phyloP scores from a whole-genome alignment of 2,329 filamentous ascomycete species.

The Ceratocystis variospora region DNA sequence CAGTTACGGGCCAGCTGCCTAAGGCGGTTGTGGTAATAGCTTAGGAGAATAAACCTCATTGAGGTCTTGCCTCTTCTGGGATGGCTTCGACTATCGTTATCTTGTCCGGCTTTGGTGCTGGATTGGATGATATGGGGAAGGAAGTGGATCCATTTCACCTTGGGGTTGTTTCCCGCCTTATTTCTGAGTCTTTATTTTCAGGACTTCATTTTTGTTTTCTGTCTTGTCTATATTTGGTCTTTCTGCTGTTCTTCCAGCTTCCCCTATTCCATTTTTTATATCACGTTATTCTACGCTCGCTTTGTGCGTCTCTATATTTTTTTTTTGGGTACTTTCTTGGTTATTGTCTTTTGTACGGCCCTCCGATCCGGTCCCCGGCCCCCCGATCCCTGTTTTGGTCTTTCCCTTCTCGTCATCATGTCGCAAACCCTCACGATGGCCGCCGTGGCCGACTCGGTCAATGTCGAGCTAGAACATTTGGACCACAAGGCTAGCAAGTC shows the following conservation, averaged over 20 bases:
- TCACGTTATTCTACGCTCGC: background rate
- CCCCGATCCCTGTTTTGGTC: background rate
- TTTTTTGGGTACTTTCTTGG: background rate
- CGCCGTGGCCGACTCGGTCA: constrained; percentile 16
- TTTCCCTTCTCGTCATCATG: constrained; percentile 6
- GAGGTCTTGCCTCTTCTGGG: constrained; percentile 6
- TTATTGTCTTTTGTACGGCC: background rate
- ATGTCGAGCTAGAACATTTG: constrained; percentile 15
- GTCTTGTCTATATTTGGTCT: background rate
- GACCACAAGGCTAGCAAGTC: constrained; percentile 64
- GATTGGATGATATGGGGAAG: background rate
- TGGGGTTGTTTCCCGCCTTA: background rate
- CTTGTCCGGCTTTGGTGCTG: constrained; percentile 3
- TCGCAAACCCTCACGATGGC: constrained; percentile 18
- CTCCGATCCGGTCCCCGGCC: background rate
- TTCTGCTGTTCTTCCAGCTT: background rate
- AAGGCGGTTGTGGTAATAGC: constrained; percentile 6
- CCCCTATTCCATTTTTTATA: background rate
- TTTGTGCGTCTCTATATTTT: background rate
- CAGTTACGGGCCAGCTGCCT: background rate
- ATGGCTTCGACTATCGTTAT: constrained; percentile 9
- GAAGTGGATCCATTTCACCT: background rate
- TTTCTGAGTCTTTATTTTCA: background rate
- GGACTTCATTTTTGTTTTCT: background rate
- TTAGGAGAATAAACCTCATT: constrained; percentile 6